Conservation (phyloP, 2,329 filamentous ascomycete genomes). For the Nigrograna mackinnonii region DNA sequence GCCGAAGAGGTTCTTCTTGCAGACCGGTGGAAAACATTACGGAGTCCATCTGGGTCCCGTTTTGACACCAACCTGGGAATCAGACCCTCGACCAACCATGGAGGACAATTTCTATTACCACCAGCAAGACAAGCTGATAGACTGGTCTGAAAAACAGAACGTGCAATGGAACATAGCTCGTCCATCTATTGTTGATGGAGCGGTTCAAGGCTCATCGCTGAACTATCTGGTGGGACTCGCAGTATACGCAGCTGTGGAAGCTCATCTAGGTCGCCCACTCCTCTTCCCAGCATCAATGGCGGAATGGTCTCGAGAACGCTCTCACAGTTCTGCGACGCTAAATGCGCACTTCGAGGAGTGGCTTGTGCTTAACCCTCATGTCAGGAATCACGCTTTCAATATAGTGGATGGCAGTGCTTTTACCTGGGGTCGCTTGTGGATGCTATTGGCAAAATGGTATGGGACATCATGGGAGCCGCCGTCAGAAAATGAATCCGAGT, state of each 20-base stretch:
- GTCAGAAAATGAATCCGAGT: neutral
- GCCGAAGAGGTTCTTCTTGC: constrained; percentile 53
- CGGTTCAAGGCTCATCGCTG: constrained; percentile 54
- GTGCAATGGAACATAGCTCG: constrained; percentile 53
- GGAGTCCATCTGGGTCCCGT: constrained; percentile 53
- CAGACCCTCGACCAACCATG: constrained; percentile 47
- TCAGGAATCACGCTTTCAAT: constrained; percentile 54
- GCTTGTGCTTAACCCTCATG: constrained; percentile 48
- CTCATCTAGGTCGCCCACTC: constrained; percentile 47
- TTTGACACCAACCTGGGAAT: constrained; percentile 49
- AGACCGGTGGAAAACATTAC: constrained; percentile 59
- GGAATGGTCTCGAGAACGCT: neutral
- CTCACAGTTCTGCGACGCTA: constrained; percentile 46
- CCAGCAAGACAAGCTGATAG: constrained; percentile 57
- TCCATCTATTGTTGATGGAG: constrained; percentile 54
- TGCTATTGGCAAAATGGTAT: constrained; percentile 51
- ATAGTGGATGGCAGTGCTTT: constrained; percentile 50
- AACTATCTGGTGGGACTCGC: constrained; percentile 54
- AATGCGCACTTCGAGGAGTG: constrained; percentile 58
- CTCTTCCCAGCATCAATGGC: constrained; percentile 21
- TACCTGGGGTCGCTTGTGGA: constrained; percentile 54
- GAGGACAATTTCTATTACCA: constrained; percentile 60
- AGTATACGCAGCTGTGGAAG: constrained; percentile 54
- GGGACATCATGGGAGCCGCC: constrained; percentile 44
- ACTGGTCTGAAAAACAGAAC: constrained; percentile 47